Evolutionary conservation across 192 early-diverging fungal species (phyloP), one percentile per base, ranked within the genome.

Genomic region (Chytriomyces hyalinus): DNA sequence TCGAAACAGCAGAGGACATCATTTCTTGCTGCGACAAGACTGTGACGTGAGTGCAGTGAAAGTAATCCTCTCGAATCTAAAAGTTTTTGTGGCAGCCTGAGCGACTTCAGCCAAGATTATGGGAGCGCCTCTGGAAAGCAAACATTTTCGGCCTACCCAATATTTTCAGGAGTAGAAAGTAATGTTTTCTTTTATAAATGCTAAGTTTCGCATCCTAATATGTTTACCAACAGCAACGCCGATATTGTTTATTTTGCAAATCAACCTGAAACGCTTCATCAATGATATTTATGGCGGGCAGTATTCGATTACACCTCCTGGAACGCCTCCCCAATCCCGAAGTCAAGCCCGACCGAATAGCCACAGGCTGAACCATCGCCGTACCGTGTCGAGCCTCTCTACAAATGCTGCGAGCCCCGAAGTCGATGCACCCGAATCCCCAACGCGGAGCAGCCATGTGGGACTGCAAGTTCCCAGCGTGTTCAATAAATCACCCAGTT

Each of bases 241-340:
- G 46, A 73, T 61, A 43, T 28, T 63, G 45, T 73, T 77, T 70
- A 24, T 67, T 22, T 24, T 68, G 6, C 68, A 77, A 8, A 70
- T 89, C n/a, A 89, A 89, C 75, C 65, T 84, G 6, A 89, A 89
- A 61, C 76, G 85, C 15, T 67, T 89, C 22, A 80, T 88, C 26
- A 85, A 77, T 57, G 84, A 86, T 47, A 80, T 88, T 15, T 77
- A 85, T 63, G 77, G 69, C 11, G 81, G 84, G 11, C 71, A 86
- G 49, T 80, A 85, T 61, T 50, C 78, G 1, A 28, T 70, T 10
- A 71, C 79, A 9, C 81, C 80, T 1, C 73, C 77, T 6, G 24
- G 59, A 75, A 51, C 67, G 6, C 72, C 60, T n/a, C 64, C 60
- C 15, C 53, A 67, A 53, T 15, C 61, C 8, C 28, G 76, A 48